A percentile compares a stretch with the other conserved stretches of the same genome.
Evolutionary conservation across 2,329 filamentous ascomycete species (phyloP).

Genomic region (Xylaria arbuscula): DNA sequence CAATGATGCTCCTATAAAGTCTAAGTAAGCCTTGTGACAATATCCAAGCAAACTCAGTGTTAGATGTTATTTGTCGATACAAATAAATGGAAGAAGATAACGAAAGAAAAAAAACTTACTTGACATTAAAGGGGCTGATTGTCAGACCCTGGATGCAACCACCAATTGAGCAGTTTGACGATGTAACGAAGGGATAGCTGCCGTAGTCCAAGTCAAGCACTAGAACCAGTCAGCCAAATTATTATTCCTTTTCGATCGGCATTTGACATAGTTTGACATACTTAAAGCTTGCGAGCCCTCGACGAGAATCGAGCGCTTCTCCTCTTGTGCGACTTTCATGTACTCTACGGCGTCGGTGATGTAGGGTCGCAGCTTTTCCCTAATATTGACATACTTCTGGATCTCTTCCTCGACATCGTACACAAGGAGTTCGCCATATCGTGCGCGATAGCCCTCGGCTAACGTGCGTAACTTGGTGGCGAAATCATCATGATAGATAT

Average conservation of each 20-base stretch:
- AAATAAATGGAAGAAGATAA: too few relatives aligned
- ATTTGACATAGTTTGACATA: conserved; percentile 8
- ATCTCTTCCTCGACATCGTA: conserved; percentile 78
- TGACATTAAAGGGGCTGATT: conserved; percentile 62
- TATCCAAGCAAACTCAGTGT: neutral
- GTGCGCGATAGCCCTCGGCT: conserved; percentile 70
- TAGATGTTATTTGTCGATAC: neutral
- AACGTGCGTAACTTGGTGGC: conserved; percentile 72
- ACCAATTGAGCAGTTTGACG: conserved; percentile 65
- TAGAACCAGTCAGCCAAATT: conserved; percentile 6
- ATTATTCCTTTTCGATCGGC: neutral
- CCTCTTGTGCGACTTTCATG: conserved; percentile 69
- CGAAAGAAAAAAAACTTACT: conserved; percentile 51
- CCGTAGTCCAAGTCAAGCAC: conserved; percentile 67
- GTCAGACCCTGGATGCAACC: conserved; percentile 66
- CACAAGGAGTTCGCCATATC: conserved; percentile 73
- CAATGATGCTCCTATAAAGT: conserved; percentile 53
- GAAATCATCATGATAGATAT: conserved; percentile 75
- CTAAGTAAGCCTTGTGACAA: conserved; percentile 14
- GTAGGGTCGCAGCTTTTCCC: conserved; percentile 67
- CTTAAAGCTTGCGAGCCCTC: conserved; percentile 72
- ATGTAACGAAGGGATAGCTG: conserved; percentile 67
- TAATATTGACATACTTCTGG: conserved; percentile 67
- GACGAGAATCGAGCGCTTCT: conserved; percentile 70
- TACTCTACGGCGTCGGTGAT: conserved; percentile 75